phyloP scores from a whole-genome alignment of 495 filamentous ascomycete genomes.

The Talaromyces thailandensis region DNA sequence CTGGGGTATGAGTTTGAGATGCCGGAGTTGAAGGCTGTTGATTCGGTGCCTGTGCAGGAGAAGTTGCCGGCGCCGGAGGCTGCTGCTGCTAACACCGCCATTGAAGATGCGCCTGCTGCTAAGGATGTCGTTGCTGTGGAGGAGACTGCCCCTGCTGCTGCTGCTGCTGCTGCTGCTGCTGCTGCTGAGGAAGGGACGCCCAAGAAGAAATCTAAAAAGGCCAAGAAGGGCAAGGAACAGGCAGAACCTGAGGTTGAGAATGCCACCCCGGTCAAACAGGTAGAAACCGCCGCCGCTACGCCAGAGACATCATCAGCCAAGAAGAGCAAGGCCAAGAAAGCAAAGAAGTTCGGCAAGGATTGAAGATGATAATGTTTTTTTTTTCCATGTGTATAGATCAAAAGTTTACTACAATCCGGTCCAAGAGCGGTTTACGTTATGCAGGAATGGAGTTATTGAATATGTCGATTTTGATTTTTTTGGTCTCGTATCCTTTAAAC shows the following conservation, averaged over 20 bases:
- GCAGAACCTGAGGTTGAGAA: neutral
- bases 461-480: neutral
- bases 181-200: constrained; percentile 23
- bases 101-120: neutral
- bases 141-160: constrained; percentile 8
- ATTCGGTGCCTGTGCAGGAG: constrained; percentile 41
- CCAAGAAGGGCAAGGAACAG: constrained; percentile 18
- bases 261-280: constrained; percentile 10
- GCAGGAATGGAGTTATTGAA: neutral
- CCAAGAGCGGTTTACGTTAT: neutral
- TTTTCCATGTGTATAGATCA: neutral
- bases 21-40: constrained; percentile 61
- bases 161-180: constrained; percentile 20
- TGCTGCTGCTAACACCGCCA: constrained; percentile 13
- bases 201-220: constrained; percentile 27
- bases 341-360: constrained; percentile 26
- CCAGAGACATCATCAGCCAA: constrained; percentile 8
- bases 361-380: constrained; percentile 11
- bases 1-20: constrained; percentile 79
- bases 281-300: constrained; percentile 11
- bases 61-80: constrained; percentile 21
- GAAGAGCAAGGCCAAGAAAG: constrained; percentile 19
- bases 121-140: neutral
- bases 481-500: neutral
- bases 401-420: neutral